Base-by-base conservation (phyloP, 2,329 filamentous ascomycete genomes). In the Phyllosticta paracitricarpa region DNA sequence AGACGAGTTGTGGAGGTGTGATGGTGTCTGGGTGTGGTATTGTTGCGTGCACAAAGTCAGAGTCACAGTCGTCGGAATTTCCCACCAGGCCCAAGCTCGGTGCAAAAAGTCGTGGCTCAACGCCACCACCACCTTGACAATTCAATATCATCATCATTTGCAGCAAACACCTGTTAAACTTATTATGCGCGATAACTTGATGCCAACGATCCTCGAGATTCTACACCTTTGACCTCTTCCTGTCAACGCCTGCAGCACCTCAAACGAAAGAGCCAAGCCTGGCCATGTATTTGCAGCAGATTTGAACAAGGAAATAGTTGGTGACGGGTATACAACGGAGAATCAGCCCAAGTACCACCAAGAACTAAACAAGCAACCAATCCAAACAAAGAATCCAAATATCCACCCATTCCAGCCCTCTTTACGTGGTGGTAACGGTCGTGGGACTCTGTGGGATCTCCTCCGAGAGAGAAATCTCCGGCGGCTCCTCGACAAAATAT, bases 401-500 rank as follows among this genome's bases (percentile, higher is more conserved):
- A 22, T 22, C 19, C 19, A 22, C 19, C 19, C 19, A 22, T 2
- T 22, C 19, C 52, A 24, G 40, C 33, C 40, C 8, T 52, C 40
- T 52, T n/a, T 17, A 40, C 12, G 26, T 19, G 54, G 53, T 4
- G 40, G 19, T n/a, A 33, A 6, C 35, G 33, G 55, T 22, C 53
- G 58, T 12, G 58, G 51, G 53, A 30, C 58, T 61, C 28, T 48
- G 58, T n/a, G 54, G 58, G 35, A 35, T 35, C 48, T 61, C 58
- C n/a, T 61, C 58, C 55, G 35, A 61, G 51, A 61, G 28, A 51
- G 55, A 33, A 19, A 61, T 54, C 22, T 61, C 58, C 14, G 55
- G 58, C 8, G 58, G 58, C 54, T 51, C 53, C 54, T 61, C 59
- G 2, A 57, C 59, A 26, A 65, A 57, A 58, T 81, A 65, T 53